Conservation (phyloP, 1,139 yeast genomes). For the Protomyces pachydermus region DNA sequence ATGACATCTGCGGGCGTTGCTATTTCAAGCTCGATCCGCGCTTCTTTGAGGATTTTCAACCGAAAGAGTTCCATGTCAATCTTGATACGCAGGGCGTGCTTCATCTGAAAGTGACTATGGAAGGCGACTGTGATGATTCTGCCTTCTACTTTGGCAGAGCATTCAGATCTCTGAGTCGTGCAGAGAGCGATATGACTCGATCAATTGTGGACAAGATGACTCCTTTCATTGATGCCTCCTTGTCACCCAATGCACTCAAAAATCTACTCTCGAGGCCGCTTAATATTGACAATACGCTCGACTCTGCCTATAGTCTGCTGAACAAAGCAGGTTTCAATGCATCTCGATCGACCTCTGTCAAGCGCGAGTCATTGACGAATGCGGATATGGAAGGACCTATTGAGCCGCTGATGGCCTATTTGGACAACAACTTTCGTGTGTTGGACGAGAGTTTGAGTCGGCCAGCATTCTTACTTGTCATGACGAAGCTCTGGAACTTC, state of each 20-base stretch:
- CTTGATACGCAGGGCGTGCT: conserved; percentile 66
- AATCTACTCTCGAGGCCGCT: neutral
- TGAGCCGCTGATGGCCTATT: conserved; percentile 67
- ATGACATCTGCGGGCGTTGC: conserved; percentile 67
- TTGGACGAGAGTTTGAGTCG: conserved; percentile 61
- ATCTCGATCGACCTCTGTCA: neutral
- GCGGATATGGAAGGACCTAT: conserved; percentile 63
- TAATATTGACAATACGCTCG: conserved; percentile 21
- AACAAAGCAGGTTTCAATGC: conserved; percentile 17
- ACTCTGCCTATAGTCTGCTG: conserved; percentile 20
- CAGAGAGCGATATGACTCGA: conserved; percentile 60
- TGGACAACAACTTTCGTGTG: conserved; percentile 63
- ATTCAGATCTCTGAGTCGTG: conserved; percentile 57
- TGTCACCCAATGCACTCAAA: conserved; percentile 38
- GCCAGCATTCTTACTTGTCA: conserved; percentile 57
- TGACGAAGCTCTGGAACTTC: conserved; percentile 72
- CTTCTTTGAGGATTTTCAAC: conserved; percentile 62
- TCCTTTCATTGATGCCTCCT: conserved; percentile 45
- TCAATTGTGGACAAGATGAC: conserved; percentile 61
- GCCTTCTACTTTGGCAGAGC: conserved; percentile 74
- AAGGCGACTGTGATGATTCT: conserved; percentile 71
- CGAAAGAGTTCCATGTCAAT: conserved; percentile 54
- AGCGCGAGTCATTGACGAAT: conserved; percentile 39
- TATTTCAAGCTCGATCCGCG: conserved; percentile 59
- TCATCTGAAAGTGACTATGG: conserved; percentile 63